phyloP scores from a whole-genome alignment of 2,329 filamentous ascomycete species.

The Aspergillus amoenus region DNA sequence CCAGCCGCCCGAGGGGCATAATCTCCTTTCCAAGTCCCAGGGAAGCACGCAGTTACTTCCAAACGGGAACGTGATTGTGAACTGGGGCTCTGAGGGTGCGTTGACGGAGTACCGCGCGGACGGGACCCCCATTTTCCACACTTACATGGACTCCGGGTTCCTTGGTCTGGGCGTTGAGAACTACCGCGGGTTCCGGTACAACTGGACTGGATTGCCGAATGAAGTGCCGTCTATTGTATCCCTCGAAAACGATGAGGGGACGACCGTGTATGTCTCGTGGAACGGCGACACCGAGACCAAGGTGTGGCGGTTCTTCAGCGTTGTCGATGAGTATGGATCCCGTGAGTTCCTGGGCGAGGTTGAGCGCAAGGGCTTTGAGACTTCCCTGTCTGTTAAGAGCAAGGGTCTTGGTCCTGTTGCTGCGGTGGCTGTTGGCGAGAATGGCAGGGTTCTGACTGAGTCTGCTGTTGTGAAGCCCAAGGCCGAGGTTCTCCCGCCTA shows the following conservation, averaged over 20 bases:
- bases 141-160: slow-evolving; percentile 29
- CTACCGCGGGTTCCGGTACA: slow-evolving; percentile 38
- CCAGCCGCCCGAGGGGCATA: slow-evolving; percentile 16
- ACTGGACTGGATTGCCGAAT: slow-evolving; percentile 36
- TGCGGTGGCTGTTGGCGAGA: slow-evolving; percentile 38
- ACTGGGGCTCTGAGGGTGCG: slow-evolving; percentile 28
- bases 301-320: slow-evolving; percentile 35
- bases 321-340: slow-evolving; percentile 8
- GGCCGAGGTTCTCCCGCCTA: slow-evolving; percentile 21
- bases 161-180: slow-evolving; percentile 28
- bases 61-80: slow-evolving; percentile 26
- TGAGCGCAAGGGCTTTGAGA: slow-evolving; percentile 27
- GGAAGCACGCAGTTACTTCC: slow-evolving; percentile 30
- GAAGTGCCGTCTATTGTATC: slow-evolving; percentile 36
- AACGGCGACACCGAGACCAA: slow-evolving; percentile 50
- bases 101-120: slow-evolving; percentile 25
- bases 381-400: slow-evolving; percentile 22
- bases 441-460: slow-evolving; percentile 25
- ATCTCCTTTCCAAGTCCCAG: slow-evolving; percentile 20
- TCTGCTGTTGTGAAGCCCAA: slow-evolving; percentile 21
- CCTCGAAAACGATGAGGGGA: slow-evolving; percentile 26
- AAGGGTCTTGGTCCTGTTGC: slow-evolving; percentile 36
- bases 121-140: slow-evolving; percentile 33
- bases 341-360: slow-evolving; percentile 10
- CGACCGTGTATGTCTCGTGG: slow-evolving; percentile 52